These are phyloP conservation scores for Arachis stenosperma DNA, from an alignment of 306 rosid genomes.

Conservation along the genomic window DNA sequence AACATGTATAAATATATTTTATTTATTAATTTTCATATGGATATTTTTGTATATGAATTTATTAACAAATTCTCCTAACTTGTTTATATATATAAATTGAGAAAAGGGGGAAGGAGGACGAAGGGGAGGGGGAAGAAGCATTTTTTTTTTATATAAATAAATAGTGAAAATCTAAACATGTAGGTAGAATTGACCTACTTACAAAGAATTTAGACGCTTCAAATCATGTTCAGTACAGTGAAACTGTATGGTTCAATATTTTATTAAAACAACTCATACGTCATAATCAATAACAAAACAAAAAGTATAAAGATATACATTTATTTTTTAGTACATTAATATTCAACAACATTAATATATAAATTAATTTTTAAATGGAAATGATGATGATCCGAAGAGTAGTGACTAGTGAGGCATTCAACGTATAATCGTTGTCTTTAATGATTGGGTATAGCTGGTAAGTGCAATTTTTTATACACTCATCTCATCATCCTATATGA, in stretches of 20 bases:
- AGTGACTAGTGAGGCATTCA: constrained; percentile 14
- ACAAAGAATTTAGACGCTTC: background rate
- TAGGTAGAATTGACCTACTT: background rate
- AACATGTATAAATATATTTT: too few relatives aligned
- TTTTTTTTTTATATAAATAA: too few relatives aligned
- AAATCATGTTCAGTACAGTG: background rate
- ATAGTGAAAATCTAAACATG: background rate
- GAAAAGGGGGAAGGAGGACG: too few relatives aligned
- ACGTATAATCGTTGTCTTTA: constrained; percentile 33
- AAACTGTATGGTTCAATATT: background rate
- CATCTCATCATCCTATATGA: constrained; percentile 22
- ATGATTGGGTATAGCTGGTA: constrained; percentile 52
- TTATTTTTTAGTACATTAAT: background rate
- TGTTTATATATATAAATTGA: too few relatives aligned
- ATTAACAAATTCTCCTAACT: too few relatives aligned
- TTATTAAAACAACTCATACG: background rate
- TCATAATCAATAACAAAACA: background rate
- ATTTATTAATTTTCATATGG: too few relatives aligned
- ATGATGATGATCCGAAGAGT: background rate
- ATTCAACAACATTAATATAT: background rate
- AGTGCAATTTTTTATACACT: constrained; percentile 26
- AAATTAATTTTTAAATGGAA: background rate
- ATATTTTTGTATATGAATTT: too few relatives aligned
- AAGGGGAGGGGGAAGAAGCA: too few relatives aligned
- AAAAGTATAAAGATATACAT: background rate